Evolutionary conservation across 129 eudicot species (phyloP), one percentile per base, ranked within the genome.

Genomic region (Logfia minima): DNA sequence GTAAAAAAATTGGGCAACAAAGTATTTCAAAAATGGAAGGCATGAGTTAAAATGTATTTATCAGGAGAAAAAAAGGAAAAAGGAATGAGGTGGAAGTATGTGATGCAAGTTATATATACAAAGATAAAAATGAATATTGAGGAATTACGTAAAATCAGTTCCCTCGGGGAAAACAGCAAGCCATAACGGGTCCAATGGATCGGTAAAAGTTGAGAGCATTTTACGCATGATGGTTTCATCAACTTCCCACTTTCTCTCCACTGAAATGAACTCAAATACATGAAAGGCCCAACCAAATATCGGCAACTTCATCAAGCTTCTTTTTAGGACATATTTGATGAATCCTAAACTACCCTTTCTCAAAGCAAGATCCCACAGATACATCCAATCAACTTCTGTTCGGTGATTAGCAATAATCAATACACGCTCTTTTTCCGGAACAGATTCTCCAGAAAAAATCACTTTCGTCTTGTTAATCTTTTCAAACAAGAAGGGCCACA

Each of bases 311-410:
- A 92, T 90, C 82, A 92, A 84, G 80, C 96, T 89, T 75, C 91
- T 92, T 79, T 92, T 90, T 32, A 92, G 96, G 52, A 92, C 88
- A 81, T 92, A 92, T 66, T 80, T 90, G 78, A 92, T 90, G 83
- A 71, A 81, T 8, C 91, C 96, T 74, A 90, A 56, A 75, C 93
- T 68, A 75, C 96, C 98, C 68, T 92, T 92, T 69, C 98, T 53
- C 62, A 89, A 41, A 19, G 98, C 98, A 68, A 92, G 90, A 86
- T 92, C 83, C 98, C 98, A 89, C 23, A 89, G 70, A 75, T 92
- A 92, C 98, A 92, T 92, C 98, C 98, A 89, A 72, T 92, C 98
- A 63, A 92, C 98, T 87, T 92, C 98, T 0, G 98, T 92, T 83
- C 98, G 80, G 79, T 92, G 98, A 78, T 92, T 92, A 45, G 98